Percentiles rank a stretch among this genome's conserved stretches.
phyloP scores from a whole-genome alignment of 1,284 basidiomycete genomes.

The Sporisorium graminicola region DNA sequence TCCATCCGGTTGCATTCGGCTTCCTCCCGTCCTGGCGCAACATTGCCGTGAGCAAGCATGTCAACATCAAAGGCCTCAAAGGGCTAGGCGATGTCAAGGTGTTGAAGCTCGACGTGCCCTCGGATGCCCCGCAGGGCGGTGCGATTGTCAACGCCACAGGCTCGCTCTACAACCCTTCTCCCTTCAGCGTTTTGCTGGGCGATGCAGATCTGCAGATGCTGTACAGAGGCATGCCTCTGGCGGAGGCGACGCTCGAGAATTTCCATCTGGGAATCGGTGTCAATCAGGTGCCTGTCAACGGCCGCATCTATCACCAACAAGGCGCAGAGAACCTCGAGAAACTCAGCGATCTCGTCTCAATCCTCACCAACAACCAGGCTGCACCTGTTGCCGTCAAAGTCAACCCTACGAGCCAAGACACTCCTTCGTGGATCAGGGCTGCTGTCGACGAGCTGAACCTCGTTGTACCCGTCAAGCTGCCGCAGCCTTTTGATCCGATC shows the following conservation, averaged over 20 bases:
- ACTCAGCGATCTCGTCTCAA: constrained; percentile 78
- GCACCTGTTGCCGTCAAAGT: constrained; percentile 75
- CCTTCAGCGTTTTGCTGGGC: constrained; percentile 79
- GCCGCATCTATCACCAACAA: constrained; percentile 75
- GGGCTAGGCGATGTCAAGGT: constrained; percentile 76
- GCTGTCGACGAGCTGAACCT: constrained; percentile 76
- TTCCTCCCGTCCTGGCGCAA: constrained; percentile 52
- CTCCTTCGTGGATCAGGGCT: constrained; percentile 78
- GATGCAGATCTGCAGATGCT: constrained; percentile 77
- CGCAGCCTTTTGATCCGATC: constrained; percentile 76
- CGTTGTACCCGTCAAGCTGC: constrained; percentile 76
- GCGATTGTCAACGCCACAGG: constrained; percentile 78
- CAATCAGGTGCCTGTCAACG: constrained; percentile 77
- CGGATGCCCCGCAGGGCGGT: constrained; percentile 78
- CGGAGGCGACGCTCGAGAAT: constrained; percentile 72
- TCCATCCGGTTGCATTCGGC: constrained; percentile 77
- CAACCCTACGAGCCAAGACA: constrained; percentile 74
- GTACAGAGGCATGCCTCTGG: constrained; percentile 76
- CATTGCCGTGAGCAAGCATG: constrained; percentile 42
- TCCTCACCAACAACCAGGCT: constrained; percentile 78
- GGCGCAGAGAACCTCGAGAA: constrained; percentile 72
- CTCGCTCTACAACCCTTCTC: constrained; percentile 77
- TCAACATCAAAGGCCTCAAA: constrained; percentile 74
- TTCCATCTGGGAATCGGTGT: constrained; percentile 69
- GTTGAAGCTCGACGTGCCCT: constrained; percentile 77